Evolutionary conservation across 768 basidiomycete genomes (phyloP).

Genomic region (Termitomyces sp.): DNA sequence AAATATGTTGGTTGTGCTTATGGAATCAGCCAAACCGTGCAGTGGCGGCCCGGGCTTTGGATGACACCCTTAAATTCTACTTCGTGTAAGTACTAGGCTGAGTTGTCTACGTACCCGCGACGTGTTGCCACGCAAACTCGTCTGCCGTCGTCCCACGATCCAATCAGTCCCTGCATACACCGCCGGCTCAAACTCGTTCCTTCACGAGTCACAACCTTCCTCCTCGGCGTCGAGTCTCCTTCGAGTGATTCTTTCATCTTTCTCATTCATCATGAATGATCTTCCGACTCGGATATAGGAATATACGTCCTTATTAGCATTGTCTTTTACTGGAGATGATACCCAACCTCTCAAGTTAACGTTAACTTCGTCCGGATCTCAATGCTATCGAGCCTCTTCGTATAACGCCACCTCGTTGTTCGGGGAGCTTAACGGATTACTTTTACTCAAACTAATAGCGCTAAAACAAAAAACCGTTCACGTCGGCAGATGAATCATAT

Average conservation of each 20-base stretch:
- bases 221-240: not conserved
- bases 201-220: not conserved
- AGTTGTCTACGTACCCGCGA: not conserved
- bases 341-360: not conserved
- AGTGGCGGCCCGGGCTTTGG: not conserved
- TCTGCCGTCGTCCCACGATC: not conserved
- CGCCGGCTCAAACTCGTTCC: not conserved
- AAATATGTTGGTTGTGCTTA: too few species aligned
- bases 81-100: not conserved
- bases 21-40: not conserved
- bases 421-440: not conserved
- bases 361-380: not conserved
- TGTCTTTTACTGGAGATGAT: too few species aligned
- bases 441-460: not conserved
- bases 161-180: not conserved
- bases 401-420: not conserved
- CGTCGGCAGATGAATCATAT: not conserved
- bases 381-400: not conserved
- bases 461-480: not conserved
- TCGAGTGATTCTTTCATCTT: not conserved
- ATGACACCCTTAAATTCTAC: not conserved
- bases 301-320: too few species aligned
- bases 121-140: not conserved
- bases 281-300: not conserved
- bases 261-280: not conserved